Conservation (phyloP, 495 filamentous ascomycete species). For the Penicillium desertorum region DNA sequence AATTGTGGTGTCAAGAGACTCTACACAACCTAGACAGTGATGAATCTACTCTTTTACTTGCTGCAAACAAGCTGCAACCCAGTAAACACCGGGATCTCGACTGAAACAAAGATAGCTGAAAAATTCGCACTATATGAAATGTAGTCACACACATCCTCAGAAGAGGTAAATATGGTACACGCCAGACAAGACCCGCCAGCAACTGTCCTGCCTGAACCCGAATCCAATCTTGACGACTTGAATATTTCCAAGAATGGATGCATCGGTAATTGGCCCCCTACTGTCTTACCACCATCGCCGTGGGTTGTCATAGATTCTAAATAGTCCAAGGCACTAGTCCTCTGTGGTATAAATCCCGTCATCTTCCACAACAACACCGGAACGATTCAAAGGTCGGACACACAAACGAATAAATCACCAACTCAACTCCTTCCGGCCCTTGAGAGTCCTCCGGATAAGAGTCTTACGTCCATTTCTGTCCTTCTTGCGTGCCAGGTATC, state of each 20-base stretch:
- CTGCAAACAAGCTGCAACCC: neutral
- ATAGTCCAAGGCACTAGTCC: neutral
- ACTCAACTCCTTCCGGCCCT: slow-evolving; percentile 62
- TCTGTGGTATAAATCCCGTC: slow-evolving; percentile 5
- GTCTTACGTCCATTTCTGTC: slow-evolving; percentile 57
- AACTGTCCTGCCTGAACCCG: slow-evolving; percentile 5
- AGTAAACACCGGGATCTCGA: neutral
- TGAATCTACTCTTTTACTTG: slow-evolving; percentile 9
- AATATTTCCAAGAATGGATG: neutral
- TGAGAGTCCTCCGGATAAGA: slow-evolving; percentile 56
- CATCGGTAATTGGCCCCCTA: neutral
- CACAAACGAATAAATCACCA: slow-evolving; percentile 33
- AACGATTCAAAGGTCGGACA: neutral
- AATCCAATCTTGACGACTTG: slow-evolving; percentile 14
- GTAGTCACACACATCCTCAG: slow-evolving; percentile 14
- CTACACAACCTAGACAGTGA: slow-evolving; percentile 1
- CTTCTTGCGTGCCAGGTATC: slow-evolving; percentile 61
- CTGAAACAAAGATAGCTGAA: slow-evolving; percentile 16
- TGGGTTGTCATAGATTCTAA: neutral
- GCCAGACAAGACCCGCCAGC: slow-evolving; percentile 12
- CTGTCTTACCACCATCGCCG: neutral
- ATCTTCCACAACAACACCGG: neutral
- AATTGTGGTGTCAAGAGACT: slow-evolving; percentile 4
- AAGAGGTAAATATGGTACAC: slow-evolving; percentile 28
- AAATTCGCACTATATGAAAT: slow-evolving; percentile 13